These are phyloP conservation scores for Bruguiera hainesii DNA, from an alignment of 441 rosid genomes.

Conservation along the genomic window DNA sequence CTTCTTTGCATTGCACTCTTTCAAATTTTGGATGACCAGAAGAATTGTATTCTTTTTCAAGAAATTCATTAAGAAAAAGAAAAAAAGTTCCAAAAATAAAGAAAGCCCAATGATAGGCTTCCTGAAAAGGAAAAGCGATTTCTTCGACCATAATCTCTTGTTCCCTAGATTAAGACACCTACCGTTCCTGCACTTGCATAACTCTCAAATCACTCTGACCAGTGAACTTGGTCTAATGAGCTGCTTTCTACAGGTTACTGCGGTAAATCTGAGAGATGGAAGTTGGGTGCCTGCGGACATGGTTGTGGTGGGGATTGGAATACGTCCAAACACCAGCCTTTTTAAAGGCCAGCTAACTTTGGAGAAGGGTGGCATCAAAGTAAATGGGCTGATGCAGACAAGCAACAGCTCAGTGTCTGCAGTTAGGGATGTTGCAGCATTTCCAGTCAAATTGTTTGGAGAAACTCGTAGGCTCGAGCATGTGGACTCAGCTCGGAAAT, in stretches of 20 bases:
- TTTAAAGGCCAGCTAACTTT: slow-evolving; percentile 81
- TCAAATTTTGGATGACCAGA: too few relatives aligned
- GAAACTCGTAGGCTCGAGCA: slow-evolving; percentile 95
- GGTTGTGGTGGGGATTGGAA: slow-evolving; percentile 93
- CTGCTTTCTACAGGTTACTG: slow-evolving; percentile 54
- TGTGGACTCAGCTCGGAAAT: slow-evolving; percentile 83
- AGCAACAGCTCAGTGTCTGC: slow-evolving; percentile 86
- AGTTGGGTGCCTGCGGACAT: slow-evolving; percentile 62
- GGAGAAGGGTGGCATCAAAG: slow-evolving; percentile 94
- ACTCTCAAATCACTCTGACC: too few relatives aligned
- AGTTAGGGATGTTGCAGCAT: slow-evolving; percentile 89
- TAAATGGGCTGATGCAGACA: slow-evolving; percentile 71
- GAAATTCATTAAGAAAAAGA: too few relatives aligned
- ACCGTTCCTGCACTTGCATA: too few relatives aligned
- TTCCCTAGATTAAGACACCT: too few relatives aligned
- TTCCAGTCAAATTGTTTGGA: slow-evolving; percentile 75
- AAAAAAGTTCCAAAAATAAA: too few relatives aligned
- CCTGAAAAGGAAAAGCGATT: too few relatives aligned
- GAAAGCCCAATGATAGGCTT: too few relatives aligned
- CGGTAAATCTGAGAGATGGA: slow-evolving; percentile 84
- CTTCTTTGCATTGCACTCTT: neutral
- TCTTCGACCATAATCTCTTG: too few relatives aligned
- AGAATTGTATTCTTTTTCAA: too few relatives aligned
- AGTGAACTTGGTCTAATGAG: neutral
- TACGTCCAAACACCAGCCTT: slow-evolving; percentile 85